Percentiles rank a stretch among this genome's conserved stretches.
phyloP scores from a whole-genome alignment of 2,329 filamentous ascomycete genomes.

The Diatrype stigma region DNA sequence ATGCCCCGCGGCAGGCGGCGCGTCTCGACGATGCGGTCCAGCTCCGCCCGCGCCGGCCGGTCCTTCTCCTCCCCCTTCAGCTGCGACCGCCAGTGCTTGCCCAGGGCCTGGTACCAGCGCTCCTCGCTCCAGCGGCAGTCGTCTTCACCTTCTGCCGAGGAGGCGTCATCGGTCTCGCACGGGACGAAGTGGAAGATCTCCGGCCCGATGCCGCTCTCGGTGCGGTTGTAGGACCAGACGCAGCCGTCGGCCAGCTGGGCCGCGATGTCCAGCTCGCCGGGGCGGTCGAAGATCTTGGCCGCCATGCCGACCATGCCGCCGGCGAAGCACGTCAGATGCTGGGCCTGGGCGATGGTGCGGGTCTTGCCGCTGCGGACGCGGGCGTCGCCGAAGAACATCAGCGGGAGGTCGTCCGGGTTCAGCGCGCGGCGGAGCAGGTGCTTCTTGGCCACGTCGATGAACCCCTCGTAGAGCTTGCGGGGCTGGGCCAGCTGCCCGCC shows the following conservation, averaged over 20 bases:
- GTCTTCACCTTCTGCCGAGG: conserved; percentile 16
- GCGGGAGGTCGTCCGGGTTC: conserved; percentile 36
- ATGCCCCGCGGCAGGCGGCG: conserved; percentile 52
- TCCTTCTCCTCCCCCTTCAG: conserved; percentile 9
- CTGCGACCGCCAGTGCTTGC: conserved; percentile 22
- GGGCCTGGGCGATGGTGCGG: conserved; percentile 33
- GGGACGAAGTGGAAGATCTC: conserved; percentile 51
- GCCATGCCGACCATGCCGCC: conserved; percentile 64
- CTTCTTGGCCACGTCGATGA: conserved; percentile 42
- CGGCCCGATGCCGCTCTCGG: conserved; percentile 56
- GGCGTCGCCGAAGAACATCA: conserved; percentile 47
- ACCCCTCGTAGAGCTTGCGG: conserved; percentile 40
- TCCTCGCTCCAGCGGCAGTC: conserved; percentile 28
- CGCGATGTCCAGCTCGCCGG: conserved; percentile 50
- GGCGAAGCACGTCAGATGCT: conserved; percentile 59
- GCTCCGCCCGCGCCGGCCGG: conserved; percentile 18
- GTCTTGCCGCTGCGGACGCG: conserved; percentile 22
- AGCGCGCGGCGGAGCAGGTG: conserved; percentile 40
- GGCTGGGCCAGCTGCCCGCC: conserved; percentile 54
- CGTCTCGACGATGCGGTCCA: conserved; percentile 34
- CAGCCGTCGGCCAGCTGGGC: conserved; percentile 61
- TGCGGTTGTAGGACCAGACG: conserved; percentile 58
- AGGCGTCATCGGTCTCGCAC: conserved; percentile 30
- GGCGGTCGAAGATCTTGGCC: conserved; percentile 53
- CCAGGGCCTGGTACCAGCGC: conserved; percentile 20